phyloP scores from a whole-genome alignment of 768 basidiomycete genomes.

The Tricholoma sp. region DNA sequence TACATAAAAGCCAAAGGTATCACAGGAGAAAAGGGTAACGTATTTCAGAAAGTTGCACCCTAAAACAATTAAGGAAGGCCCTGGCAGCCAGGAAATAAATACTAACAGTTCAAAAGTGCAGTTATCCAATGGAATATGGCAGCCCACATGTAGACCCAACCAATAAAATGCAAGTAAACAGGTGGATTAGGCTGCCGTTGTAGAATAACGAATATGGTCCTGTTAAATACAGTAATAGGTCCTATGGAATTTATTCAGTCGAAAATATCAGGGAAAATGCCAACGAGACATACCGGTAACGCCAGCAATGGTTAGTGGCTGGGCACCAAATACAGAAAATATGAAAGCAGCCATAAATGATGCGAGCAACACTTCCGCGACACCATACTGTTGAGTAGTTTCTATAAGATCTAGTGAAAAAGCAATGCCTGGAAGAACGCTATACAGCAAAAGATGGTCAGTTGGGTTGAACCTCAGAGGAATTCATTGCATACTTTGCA shows the following conservation, averaged over 20 bases:
- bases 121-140: conserved; percentile 84
- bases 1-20: conserved; percentile 91
- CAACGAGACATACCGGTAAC: conserved; percentile 58
- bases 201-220: conserved; percentile 80
- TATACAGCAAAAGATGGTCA: conserved; percentile 17
- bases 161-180: conserved; percentile 79
- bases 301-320: conserved; percentile 88
- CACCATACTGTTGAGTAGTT: conserved; percentile 85
- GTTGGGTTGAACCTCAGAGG: background rate
- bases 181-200: conserved; percentile 53
- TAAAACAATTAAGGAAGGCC: conserved; percentile 18
- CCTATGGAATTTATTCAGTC: conserved; percentile 35
- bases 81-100: background rate
- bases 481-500: conserved; percentile 53
- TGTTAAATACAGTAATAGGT: conserved; percentile 91
- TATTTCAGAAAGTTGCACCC: conserved; percentile 84
- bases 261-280: background rate
- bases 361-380: conserved; percentile 76
- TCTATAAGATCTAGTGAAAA: conserved; percentile 92
- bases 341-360: conserved; percentile 89
- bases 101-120: conserved; percentile 69
- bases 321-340: conserved; percentile 83
- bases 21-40: conserved; percentile 86
- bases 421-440: conserved; percentile 86
- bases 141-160: conserved; percentile 91